Evolutionary conservation across 2,329 filamentous ascomycete species (phyloP), one percentile per base, ranked within the genome.

Genomic region (Podosphaera fusca): DNA sequence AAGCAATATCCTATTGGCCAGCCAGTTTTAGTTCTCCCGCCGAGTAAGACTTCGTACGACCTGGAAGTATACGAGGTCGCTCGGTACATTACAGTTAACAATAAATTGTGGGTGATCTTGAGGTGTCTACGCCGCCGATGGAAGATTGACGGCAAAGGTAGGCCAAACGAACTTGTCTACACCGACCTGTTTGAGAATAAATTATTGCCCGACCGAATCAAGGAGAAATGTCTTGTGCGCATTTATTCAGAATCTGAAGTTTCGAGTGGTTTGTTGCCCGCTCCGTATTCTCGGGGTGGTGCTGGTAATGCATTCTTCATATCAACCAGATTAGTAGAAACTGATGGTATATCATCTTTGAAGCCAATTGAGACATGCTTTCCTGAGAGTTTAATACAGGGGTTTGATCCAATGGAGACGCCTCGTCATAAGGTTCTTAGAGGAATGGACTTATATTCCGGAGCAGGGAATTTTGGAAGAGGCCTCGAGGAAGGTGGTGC

Each of bases 381-480:
- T 30, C 72, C 70, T 0, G 40, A 56, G 4, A 64, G 63, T 3
- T 60, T 83, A 2, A 72, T 69, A 0, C 75, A 84, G 67, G 80
- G 80, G 0, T 77, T 78, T 47, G 70, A 81, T 60, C 75, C 78
- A 0, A 54, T 57, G 0, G 61, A 59, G 1, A 36, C 59, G 4
- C 57, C 61, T 4, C 58, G 55, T 46, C 65, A 58, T 59, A 59
- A 64, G 21, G 73, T 72, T 58, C 70, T 85, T 7, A 71, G 70
- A 4, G 83, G 81, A 0, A 69, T 90, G 2, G 84, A 87, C 60
- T 70, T 92, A 0, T 94, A 87, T 63, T 87, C 82, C 61, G 87
- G 87, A 0, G 82, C 83, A 21, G 86, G 87, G 0, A 87, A 82
- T 56, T 80, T 92, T 55, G 86, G 85, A 4, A 75, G 84, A 35